Evolutionary conservation across 257 asterid genomes (phyloP).

Genomic region (Salvia miltiorrhiza): DNA sequence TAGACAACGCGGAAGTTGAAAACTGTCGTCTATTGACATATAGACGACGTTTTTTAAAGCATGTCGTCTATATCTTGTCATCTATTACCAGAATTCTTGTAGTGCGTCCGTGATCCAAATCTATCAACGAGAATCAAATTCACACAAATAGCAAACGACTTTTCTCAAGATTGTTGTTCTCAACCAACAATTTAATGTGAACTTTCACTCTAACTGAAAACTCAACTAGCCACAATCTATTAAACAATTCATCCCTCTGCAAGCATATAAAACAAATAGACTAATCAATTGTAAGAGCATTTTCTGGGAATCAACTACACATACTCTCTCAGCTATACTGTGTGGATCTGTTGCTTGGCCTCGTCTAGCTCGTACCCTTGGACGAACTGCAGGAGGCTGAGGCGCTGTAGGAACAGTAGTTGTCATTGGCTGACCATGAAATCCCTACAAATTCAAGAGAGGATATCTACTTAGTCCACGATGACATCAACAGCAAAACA

Average conservation of each 20-base stretch:
- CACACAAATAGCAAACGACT: too few species aligned
- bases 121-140: too few species aligned
- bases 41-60: too few species aligned
- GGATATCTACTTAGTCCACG: neutral
- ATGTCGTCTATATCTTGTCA: too few species aligned
- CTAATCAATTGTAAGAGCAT: neutral
- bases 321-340: slow-evolving; percentile 99
- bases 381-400: slow-evolving; percentile 83
- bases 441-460: slow-evolving; percentile 47
- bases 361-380: slow-evolving; percentile 97
- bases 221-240: neutral
- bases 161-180: neutral
- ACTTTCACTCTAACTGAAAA: slow-evolving; percentile 8
- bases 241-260: slow-evolving; percentile 1
- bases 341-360: slow-evolving; percentile 99
- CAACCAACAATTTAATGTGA: neutral
- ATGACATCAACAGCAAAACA: neutral
- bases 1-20: too few species aligned
- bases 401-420: slow-evolving; percentile 57
- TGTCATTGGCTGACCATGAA: slow-evolving; percentile 72
- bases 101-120: too few species aligned
- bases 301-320: slow-evolving; percentile 3
- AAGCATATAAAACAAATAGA: neutral
- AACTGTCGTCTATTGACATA: too few species aligned
- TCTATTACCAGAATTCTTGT: too few species aligned